Conservation (phyloP, 495 filamentous ascomycete genomes). For the Penicillium parvum region DNA sequence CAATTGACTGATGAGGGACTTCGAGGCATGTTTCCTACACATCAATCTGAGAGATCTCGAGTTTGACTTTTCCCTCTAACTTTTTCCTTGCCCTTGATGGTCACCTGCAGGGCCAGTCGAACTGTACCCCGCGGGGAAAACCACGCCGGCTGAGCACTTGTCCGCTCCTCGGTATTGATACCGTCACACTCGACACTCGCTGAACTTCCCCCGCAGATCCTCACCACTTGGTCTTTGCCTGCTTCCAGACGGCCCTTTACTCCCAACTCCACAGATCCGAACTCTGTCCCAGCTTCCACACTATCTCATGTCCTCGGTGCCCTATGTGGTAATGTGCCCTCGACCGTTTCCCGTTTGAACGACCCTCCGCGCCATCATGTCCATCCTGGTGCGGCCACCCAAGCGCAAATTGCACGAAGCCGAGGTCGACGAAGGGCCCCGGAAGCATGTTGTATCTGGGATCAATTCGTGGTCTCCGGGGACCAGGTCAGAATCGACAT, state of each 20-base stretch:
- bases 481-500: slow-evolving; percentile 3
- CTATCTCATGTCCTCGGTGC: not conserved
- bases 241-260: no score
- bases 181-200: not conserved
- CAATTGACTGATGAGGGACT: not conserved
- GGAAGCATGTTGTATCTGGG: slow-evolving; percentile 11
- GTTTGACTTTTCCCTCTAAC: not conserved
- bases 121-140: slow-evolving; percentile 28
- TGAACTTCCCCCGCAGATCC: slow-evolving; percentile 13
- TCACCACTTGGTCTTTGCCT: no score
- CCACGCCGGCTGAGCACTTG: slow-evolving; percentile 22
- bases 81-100: not conserved
- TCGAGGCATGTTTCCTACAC: not conserved
- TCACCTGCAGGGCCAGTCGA: slow-evolving; percentile 1
- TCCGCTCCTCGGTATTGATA: slow-evolving; percentile 12
- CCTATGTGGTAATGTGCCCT: slow-evolving; percentile 12
- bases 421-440: slow-evolving; percentile 26
- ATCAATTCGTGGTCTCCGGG: not conserved
- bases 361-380: slow-evolving; percentile 32
- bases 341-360: slow-evolving; percentile 6
- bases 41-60: not conserved
- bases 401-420: slow-evolving; percentile 36
- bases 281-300: not conserved
- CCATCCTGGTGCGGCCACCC: slow-evolving; percentile 32
- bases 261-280: slow-evolving; percentile 3